These are phyloP conservation scores for Boletus sp. DNA, from an alignment of 768 basidiomycete genomes.

Conservation along the genomic window DNA sequence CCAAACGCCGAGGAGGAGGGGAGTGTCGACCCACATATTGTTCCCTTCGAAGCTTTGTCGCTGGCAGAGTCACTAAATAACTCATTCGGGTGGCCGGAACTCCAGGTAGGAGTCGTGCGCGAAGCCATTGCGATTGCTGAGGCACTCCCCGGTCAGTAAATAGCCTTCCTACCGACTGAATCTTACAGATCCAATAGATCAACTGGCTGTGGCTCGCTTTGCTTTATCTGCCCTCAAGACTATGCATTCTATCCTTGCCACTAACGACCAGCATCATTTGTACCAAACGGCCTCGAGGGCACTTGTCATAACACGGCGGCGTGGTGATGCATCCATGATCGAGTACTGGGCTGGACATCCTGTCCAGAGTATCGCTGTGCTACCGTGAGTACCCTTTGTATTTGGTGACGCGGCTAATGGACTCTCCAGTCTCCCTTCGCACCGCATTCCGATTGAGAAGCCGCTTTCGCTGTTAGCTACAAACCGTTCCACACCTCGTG, in stretches of 20 bases:
- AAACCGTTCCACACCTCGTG: conserved; percentile 35
- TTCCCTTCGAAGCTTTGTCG: conserved; percentile 38
- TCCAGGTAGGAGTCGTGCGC: conserved; percentile 90
- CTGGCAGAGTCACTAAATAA: conserved; percentile 39
- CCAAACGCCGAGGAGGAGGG: conserved; percentile 25
- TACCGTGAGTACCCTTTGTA: conserved; percentile 52
- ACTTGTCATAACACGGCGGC: conserved; percentile 65
- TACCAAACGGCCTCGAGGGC: conserved; percentile 72
- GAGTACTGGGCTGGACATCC: conserved; percentile 89
- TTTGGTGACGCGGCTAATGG: conserved; percentile 1
- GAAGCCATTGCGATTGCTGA: conserved; percentile 92
- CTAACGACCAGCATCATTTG: conserved; percentile 78
- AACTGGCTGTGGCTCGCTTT: conserved; percentile 81
- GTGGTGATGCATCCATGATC: conserved; percentile 67
- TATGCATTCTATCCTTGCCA: conserved; percentile 62
- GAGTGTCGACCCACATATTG: conserved; percentile 3
- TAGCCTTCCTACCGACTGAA: background rate
- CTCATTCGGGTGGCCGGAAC: conserved; percentile 87
- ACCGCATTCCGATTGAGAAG: conserved; percentile 73
- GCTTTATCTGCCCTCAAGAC: conserved; percentile 82
- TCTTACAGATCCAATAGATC: conserved; percentile 49
- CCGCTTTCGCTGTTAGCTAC: conserved; percentile 52
- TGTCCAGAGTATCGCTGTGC: conserved; percentile 72
- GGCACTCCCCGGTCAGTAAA: conserved; percentile 73
- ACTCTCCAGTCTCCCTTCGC: conserved; percentile 57